Base-by-base conservation (phyloP, 495 filamentous ascomycete genomes). In the Neurospora sp. region DNA sequence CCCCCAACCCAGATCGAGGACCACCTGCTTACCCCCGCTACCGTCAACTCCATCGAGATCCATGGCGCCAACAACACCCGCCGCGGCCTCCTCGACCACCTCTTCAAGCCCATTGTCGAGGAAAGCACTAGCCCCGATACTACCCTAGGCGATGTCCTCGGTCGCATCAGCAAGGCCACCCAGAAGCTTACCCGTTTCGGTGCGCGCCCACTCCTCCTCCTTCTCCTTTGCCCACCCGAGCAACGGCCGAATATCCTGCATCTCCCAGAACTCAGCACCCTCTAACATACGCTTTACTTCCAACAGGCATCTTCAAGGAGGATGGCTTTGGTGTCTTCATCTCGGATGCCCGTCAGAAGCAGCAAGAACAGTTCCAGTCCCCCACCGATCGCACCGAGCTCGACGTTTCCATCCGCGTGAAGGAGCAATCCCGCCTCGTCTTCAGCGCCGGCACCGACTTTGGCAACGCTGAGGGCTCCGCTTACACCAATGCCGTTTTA, bases 371-470 rank as follows among this genome's bases (percentile, higher is more conserved):
- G 17, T 42, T 87, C 34, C 88, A 90, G 62, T 85, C 87, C 11
- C 85, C 88, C 39, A 83, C 86, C 19, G 87, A 87, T 7, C 86
- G 88, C 19, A 92, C 92, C 15, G 93, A 95, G 75, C 85, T 97
- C 77, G 90, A 93, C 74, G 86, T 96, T 70, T 91, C 90, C 78
- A 82, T 98, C 71, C 85, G 87, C 36, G 92, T 92, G 8, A 86
- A 86, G 48, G 96, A 99, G 81, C 92, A 92, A 74, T 90, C 91
- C 3, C 89, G 91, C 36, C 86, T 98, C 62, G 85, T 92, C 39
- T 85, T 97, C 79, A 96, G 93, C 82, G 97, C 94, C 3, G 96
- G 96, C 39, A 98, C 96, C 6, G 94, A 97, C 77, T 84, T 96
- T 36, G 96, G 96, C 71, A 94, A 94, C 77, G 86, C 92, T 15